phyloP scores from a whole-genome alignment of 306 rosid genomes.

The Dalbergia cultrata region DNA sequence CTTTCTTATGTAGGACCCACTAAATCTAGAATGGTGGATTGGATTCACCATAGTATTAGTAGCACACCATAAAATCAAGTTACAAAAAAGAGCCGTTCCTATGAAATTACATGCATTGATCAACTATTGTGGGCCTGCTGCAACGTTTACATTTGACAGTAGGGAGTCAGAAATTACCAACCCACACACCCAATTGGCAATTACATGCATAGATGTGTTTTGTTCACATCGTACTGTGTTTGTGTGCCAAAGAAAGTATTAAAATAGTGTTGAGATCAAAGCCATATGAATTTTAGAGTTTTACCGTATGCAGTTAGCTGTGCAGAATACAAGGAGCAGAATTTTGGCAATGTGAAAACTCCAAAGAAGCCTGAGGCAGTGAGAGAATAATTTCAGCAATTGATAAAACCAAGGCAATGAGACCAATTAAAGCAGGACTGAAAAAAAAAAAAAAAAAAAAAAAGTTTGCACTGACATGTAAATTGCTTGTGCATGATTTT shows the following conservation, averaged over 20 bases:
- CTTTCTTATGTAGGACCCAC: constrained; percentile 21
- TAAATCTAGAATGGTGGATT: constrained; percentile 7
- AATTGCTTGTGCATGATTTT: constrained; percentile 15
- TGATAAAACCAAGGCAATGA: neutral
- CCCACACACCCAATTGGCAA: neutral
- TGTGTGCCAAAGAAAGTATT: constrained; percentile 1
- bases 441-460: neutral
- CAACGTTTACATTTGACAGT: neutral
- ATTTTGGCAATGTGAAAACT: constrained; percentile 73
- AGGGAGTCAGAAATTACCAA: constrained; percentile 8
- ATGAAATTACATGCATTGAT: constrained; percentile 10
- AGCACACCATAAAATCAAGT: constrained; percentile 9
- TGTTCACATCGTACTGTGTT: neutral
- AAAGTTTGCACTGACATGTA: constrained; percentile 25
- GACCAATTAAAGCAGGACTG: neutral
- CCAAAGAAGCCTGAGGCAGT: constrained; percentile 77
- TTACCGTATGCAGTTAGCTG: constrained; percentile 75
- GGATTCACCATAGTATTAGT: neutral
- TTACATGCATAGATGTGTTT: neutral
- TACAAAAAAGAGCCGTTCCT: constrained; percentile 34
- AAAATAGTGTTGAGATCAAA: constrained; percentile 4
- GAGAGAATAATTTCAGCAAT: constrained; percentile 14
- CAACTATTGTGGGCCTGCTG: constrained; percentile 23
- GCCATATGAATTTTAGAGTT: constrained; percentile 10
- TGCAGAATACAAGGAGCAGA: constrained; percentile 69